Evolutionary conservation across 1,284 basidiomycete species (phyloP).

Genomic region (Rhizoctonia solani): DNA sequence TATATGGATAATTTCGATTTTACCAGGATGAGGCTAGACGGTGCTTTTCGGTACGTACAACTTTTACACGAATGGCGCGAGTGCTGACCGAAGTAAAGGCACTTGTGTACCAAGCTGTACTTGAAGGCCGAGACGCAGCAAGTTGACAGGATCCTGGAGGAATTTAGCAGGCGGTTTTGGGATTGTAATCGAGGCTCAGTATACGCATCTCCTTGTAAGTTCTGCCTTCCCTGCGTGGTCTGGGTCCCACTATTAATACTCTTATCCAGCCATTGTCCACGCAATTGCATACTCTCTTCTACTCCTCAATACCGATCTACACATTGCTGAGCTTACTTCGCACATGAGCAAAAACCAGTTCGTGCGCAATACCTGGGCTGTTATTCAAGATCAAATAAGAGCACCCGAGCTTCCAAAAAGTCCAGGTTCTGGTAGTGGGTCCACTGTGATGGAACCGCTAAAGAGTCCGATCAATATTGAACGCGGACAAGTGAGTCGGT

Average conservation of each 20-base stretch:
- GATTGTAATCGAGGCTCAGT: constrained; percentile 83
- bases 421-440: constrained; percentile 23
- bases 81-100: constrained; percentile 51
- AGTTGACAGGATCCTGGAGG: constrained; percentile 92
- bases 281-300: constrained; percentile 91
- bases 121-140: constrained; percentile 97
- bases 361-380: constrained; percentile 86
- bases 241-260: constrained; percentile 26
- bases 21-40: constrained; percentile 75
- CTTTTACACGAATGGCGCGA: constrained; percentile 48
- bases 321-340: constrained; percentile 86
- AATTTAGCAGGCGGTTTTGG: constrained; percentile 88
- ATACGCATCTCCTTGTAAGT: constrained; percentile 81
- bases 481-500: background rate
- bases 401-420: constrained; percentile 33
- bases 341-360: constrained; percentile 96
- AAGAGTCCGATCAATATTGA: too few relatives aligned
- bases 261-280: constrained; percentile 77
- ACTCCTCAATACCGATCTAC: constrained; percentile 94
- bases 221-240: background rate
- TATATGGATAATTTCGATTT: constrained; percentile 95
- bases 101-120: constrained; percentile 87
- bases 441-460: background rate
- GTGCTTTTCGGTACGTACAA: constrained; percentile 77
- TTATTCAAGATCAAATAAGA: constrained; percentile 60